Evolutionary conservation across 768 basidiomycete genomes (phyloP).

Genomic region (Naematelia encephala): DNA sequence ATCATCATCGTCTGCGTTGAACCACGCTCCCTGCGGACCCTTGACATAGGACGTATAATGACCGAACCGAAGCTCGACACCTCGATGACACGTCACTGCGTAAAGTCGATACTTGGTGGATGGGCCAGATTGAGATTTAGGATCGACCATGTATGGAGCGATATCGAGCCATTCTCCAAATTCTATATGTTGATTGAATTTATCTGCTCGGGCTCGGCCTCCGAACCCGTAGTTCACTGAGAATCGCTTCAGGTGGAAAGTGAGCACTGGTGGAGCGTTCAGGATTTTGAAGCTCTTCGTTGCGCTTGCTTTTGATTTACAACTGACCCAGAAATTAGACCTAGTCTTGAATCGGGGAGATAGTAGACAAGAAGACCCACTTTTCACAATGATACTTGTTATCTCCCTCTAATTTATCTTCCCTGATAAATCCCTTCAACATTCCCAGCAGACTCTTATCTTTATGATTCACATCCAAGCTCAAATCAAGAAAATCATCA

Average conservation of each 20-base stretch:
- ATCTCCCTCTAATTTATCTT: conserved; percentile 78
- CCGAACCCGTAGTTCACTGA: conserved; percentile 33
- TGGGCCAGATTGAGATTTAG: conserved; percentile 56
- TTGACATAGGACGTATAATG: conserved; percentile 90
- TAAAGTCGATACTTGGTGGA: conserved; percentile 80
- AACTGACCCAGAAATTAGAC: conserved; percentile 56
- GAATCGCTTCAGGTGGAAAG: conserved; percentile 93
- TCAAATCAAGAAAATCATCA: conserved; percentile 89
- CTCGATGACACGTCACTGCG: conserved; percentile 89
- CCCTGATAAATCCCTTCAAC: conserved; percentile 61
- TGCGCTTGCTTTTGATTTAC: conserved; percentile 84
- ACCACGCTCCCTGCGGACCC: conserved; percentile 68
- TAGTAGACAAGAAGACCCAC: conserved; percentile 59
- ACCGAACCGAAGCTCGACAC: conserved; percentile 87
- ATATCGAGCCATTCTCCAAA: conserved; percentile 75
- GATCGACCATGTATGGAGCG: conserved; percentile 76
- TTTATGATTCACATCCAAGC: conserved; percentile 77
- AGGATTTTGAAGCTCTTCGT: conserved; percentile 86
- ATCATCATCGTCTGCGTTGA: conserved; percentile 88
- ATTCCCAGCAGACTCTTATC: conserved; percentile 53
- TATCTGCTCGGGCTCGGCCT: conserved; percentile 68
- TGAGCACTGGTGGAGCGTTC: conserved; percentile 80
- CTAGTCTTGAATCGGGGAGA: background rate
- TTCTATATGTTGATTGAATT: conserved; percentile 71
- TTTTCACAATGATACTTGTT: conserved; percentile 99